A percentile compares a stretch with the other conserved stretches of the same genome.
Conservation (phyloP, 305 asterid genomes). For the Plantago coronopus region DNA sequence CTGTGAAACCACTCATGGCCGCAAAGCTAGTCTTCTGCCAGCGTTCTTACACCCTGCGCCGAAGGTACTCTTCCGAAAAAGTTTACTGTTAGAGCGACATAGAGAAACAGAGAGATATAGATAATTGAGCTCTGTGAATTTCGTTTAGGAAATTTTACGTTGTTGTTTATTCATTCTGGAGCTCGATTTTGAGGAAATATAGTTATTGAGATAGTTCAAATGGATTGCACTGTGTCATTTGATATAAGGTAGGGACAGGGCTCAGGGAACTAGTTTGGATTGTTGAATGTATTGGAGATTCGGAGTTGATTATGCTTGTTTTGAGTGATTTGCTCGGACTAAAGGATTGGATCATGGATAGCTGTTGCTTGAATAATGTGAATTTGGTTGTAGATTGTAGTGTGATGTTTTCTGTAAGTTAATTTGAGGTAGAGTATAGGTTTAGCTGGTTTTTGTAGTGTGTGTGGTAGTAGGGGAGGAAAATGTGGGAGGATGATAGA, state of each 20-base stretch:
- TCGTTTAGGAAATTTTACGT: not conserved
- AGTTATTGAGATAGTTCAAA: conserved; percentile 16
- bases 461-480: conserved; percentile 35
- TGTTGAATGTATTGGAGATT: conserved; percentile 21
- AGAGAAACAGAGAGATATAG: too few relatives aligned
- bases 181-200: not conserved
- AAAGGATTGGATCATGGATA: conserved; percentile 30
- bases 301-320: conserved; percentile 4
- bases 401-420: conserved; percentile 25
- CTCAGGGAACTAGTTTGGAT: conserved; percentile 1
- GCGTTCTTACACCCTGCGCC: not conserved
- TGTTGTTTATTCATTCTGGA: not conserved
- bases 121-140: too few relatives aligned
- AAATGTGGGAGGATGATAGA: conserved; percentile 73
- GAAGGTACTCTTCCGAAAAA: too few relatives aligned
- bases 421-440: conserved; percentile 17
- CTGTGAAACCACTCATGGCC: conserved; percentile 1
- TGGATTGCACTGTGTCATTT: conserved; percentile 48
- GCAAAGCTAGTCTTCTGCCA: conserved; percentile 1
- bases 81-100: too few relatives aligned
- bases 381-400: conserved; percentile 28
- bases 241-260: conserved; percentile 36
- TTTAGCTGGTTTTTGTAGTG: conserved; percentile 35
- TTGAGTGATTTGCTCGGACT: conserved; percentile 6
- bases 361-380: conserved; percentile 25